Base-by-base conservation (phyloP, 257 asterid species). In the Asclepias syriaca region DNA sequence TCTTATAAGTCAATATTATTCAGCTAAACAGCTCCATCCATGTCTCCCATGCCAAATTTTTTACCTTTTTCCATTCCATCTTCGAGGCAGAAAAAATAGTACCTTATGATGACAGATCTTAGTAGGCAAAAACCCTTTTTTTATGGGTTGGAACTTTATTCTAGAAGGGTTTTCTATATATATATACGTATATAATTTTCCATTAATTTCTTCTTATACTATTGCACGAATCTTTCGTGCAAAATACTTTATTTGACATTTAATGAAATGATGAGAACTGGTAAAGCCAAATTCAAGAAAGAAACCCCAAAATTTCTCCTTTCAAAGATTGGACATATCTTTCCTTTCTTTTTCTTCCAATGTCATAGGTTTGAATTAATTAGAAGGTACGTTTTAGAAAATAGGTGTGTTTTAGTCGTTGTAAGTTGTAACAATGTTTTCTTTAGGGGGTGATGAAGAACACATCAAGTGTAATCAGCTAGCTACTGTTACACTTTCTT, bases 1-100 rank as follows among this genome's bases (percentile, higher is more conserved):
- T 80, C 79, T 66, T 76, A 74, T 46, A 77, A 71, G 86, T 86
- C 89, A 85, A 85, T 77, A 48, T 75, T 81, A 72, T 75, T 84
- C 81, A 78, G 84, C 73, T 84, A 83, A 86, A 84, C 80, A 75
- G 66, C 69, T 43, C 80, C 58, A 76, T 77, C 46, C 46, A 40
- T 7, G 0, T 80, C 37, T 77, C 81, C 50, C 64, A 14, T 15
- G 18, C 45, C 19, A 70, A 43, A 45, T 46, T 46, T 45, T 56
- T 53, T 40, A 43, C 11, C 32, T 18, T 34, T 64, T 34, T 34
- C 8, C 0, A 60, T 60, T 12, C 43, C 45, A 27, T 50, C 56
- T 65, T 66, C 40, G 29, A 70, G 60, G 60, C 34, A 65, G 37
- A 27, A 74, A 74, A 49, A 66, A 0, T 48, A 3, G 2, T 9